These are phyloP conservation scores for Phytophthora foliorum DNA, from an alignment of 352 stramenopile species.

Conservation along the genomic window DNA sequence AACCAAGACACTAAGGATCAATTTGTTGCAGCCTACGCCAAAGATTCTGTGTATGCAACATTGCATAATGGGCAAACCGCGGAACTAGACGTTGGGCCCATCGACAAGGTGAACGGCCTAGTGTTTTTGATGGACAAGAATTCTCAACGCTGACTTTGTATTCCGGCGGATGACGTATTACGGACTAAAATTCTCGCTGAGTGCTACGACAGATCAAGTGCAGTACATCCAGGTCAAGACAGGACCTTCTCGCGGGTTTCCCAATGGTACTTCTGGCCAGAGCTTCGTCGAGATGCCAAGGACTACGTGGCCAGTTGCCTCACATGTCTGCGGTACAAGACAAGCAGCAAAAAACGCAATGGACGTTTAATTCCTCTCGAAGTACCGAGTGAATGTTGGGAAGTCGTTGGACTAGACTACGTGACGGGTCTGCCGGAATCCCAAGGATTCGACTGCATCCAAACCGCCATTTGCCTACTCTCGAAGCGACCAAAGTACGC, in stretches of 20 bases:
- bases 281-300: not conserved
- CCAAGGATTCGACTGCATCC: too few relatives aligned
- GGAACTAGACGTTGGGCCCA: not conserved
- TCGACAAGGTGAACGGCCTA: not conserved
- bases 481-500: too few relatives aligned
- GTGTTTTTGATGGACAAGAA: not conserved
- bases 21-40: not conserved
- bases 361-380: not conserved
- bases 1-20: not conserved
- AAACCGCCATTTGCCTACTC: too few relatives aligned
- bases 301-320: not conserved
- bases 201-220: not conserved
- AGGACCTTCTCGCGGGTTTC: not conserved
- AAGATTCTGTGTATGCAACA: not conserved
- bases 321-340: not conserved
- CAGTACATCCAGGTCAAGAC: not conserved
- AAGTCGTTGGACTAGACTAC: not conserved
- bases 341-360: not conserved
- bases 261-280: not conserved
- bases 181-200: not conserved
- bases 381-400: not conserved
- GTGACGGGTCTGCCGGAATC: not conserved
- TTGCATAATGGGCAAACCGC: not conserved
- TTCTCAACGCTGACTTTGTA: not conserved
- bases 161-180: not conserved